Evolutionary conservation across 2,329 filamentous ascomycete genomes (phyloP).

Genomic region (Alternaria tenuissima): DNA sequence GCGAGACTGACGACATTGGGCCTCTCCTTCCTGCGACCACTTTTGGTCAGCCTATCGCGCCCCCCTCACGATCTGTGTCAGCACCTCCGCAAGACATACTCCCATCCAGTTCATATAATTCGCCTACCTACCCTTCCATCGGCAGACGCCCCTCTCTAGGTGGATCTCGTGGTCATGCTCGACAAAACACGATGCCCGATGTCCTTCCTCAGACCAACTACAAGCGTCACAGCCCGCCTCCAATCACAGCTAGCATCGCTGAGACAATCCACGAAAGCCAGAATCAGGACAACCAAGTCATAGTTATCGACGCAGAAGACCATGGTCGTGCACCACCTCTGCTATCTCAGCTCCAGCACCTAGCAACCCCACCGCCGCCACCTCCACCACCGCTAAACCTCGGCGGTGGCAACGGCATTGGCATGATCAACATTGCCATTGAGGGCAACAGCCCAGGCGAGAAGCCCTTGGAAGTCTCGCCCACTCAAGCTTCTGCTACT

Average conservation of each 20-base stretch:
- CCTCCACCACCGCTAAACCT: conserved; percentile 33
- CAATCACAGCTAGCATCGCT: conserved; percentile 62
- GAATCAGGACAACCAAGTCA: conserved; percentile 54
- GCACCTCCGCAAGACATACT: conserved; percentile 57
- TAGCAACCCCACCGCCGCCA: conserved; percentile 62
- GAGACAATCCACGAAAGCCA: conserved; percentile 58
- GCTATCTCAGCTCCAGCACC: conserved; percentile 68
- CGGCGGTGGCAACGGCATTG: conserved; percentile 39
- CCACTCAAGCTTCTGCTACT: conserved; percentile 36
- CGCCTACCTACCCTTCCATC: conserved; percentile 34
- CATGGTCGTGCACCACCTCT: conserved; percentile 57
- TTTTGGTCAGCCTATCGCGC: conserved; percentile 53
- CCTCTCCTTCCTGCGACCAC: conserved; percentile 59
- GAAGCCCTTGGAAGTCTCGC: conserved; percentile 34
- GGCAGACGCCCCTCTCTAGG: conserved; percentile 50
- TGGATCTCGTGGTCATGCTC: conserved; percentile 47
- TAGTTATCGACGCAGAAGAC: conserved; percentile 55
- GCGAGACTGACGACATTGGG: conserved; percentile 54
- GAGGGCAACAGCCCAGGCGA: conserved; percentile 50
- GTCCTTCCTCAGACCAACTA: conserved; percentile 42
- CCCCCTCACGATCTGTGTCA: conserved; percentile 54
- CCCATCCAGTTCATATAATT: conserved; percentile 29
- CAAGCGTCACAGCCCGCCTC: conserved; percentile 50
- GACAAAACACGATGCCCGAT: conserved; percentile 56
- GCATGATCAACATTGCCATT: conserved; percentile 57